Evolutionary conservation across 1,284 basidiomycete species (phyloP), one percentile per base, ranked within the genome.

Genomic region (Ganoderma lingzhi): DNA sequence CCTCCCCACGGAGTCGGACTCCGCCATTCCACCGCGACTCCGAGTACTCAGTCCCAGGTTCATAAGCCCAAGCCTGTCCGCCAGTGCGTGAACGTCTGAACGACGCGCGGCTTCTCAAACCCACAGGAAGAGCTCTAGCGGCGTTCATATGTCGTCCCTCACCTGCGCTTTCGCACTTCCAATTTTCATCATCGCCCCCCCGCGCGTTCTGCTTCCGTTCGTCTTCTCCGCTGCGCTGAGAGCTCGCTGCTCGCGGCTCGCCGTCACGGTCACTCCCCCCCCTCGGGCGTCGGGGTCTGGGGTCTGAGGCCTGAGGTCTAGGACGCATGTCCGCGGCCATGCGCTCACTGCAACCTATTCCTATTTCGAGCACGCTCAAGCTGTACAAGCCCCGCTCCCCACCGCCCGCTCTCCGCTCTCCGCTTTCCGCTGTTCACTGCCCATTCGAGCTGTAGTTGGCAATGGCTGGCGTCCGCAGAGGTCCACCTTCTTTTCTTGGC

Each of bases 41-140:
- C 39, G 39, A 41, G 8, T 10, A 23, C 45, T 23, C 1, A 23
- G n/a, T 51, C 48, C 48, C 48, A 51, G 48, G 48, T 51, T 51
- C 48, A 51, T 51, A 51, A 1, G 8, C 23, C 10, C 48, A 28
- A 28, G 48, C 3, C 23, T 28, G 23, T 51, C 10, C 23, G 23
- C 48, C 23, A 48, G n/a, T n/a, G 9, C 45, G 45, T 48, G 45
- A 48, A n/a, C 45, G 48, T 14, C 48, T 48, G 45, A 48, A n/a
- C 45, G 48, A 12, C 48, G 48, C 23, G 4, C 19, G 12, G 53
- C 53, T 56, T 56, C 53, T 30, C 30, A 3, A 35, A 30, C 53
- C 53, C 53, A 35, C 53, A 30, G 53, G 53, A 56, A 51, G 48
- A 32, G 30, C 53, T 35, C 30, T 32, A 56, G 30, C 53, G 53